These are phyloP conservation scores for Mimosa pudica DNA, from an alignment of 306 rosid species.

Conservation along the genomic window DNA sequence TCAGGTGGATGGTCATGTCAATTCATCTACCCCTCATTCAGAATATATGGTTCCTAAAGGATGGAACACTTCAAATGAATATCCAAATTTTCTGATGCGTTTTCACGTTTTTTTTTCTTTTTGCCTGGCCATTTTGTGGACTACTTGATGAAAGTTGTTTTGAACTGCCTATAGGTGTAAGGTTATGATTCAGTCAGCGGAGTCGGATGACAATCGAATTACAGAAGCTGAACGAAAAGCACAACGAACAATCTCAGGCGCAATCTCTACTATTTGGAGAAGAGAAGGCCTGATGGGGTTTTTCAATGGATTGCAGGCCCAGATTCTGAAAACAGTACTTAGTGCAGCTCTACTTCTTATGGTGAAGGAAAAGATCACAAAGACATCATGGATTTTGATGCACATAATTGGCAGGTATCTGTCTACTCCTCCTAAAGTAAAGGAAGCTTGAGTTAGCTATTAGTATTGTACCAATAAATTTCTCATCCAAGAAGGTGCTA, in stretches of 20 bases:
- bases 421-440: conserved; percentile 54
- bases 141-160: conserved; percentile 32
- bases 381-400: conserved; percentile 73
- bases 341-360: conserved; percentile 87
- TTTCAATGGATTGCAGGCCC: conserved; percentile 91
- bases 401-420: conserved; percentile 64
- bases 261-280: conserved; percentile 68
- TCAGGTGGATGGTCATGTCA: conserved; percentile 64
- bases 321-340: conserved; percentile 88
- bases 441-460: conserved; percentile 44
- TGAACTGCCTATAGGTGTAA: conserved; percentile 67
- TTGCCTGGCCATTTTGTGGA: conserved; percentile 14
- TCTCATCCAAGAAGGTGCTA: conserved; percentile 34
- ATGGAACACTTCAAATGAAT: neutral
- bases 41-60: conserved; percentile 11
- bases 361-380: conserved; percentile 92
- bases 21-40: conserved; percentile 5
- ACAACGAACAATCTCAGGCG: conserved; percentile 69
- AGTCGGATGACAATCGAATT: conserved; percentile 51
- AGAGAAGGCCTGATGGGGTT: conserved; percentile 84
- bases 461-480: neutral
- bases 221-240: conserved; percentile 51
- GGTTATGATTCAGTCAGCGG: conserved; percentile 89
- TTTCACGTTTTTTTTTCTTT: conserved; percentile 18
- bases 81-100: conserved; percentile 14